Evolutionary conservation across 129 eudicot species (phyloP).

Genomic region (Erigeron canadensis): DNA sequence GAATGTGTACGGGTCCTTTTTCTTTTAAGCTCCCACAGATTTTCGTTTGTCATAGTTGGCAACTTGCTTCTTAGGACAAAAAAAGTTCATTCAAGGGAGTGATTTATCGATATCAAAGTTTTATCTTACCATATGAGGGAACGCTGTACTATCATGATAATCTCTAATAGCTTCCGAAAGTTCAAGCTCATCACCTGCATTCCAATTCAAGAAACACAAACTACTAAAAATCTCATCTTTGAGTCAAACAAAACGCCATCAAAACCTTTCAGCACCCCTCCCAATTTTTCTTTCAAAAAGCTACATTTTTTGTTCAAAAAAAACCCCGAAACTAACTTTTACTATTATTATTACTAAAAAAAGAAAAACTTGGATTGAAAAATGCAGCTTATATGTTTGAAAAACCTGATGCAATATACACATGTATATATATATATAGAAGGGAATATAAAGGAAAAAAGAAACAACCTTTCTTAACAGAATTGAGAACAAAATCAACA

Average conservation of each 20-base stretch:
- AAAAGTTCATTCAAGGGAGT: neutral
- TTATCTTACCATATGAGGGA: slow-evolving; percentile 74
- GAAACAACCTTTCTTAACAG: slow-evolving; percentile 75
- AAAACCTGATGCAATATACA: slow-evolving; percentile 5
- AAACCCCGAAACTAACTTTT: no score
- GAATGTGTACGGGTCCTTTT: no score
- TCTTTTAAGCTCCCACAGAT: no score
- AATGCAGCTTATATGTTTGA: slow-evolving; percentile 16
- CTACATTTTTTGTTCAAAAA: neutral
- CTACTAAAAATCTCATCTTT: neutral
- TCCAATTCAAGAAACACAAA: neutral
- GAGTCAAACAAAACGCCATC: neutral
- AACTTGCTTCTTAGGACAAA: no score
- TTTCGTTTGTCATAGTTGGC: no score
- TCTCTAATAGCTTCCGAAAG: slow-evolving; percentile 97
- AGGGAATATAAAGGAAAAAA: neutral
- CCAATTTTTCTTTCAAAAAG: no score
- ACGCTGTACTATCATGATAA: slow-evolving; percentile 81
- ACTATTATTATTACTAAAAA: no score
- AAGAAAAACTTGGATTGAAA: neutral
- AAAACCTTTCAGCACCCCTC: neutral
- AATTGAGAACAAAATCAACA: slow-evolving; percentile 83
- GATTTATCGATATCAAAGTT: slow-evolving; percentile 11
- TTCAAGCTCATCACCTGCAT: slow-evolving; percentile 90
- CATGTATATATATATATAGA: neutral